Conservation (phyloP, 1,139 yeast genomes). For the Sporopachydermia cereana region DNA sequence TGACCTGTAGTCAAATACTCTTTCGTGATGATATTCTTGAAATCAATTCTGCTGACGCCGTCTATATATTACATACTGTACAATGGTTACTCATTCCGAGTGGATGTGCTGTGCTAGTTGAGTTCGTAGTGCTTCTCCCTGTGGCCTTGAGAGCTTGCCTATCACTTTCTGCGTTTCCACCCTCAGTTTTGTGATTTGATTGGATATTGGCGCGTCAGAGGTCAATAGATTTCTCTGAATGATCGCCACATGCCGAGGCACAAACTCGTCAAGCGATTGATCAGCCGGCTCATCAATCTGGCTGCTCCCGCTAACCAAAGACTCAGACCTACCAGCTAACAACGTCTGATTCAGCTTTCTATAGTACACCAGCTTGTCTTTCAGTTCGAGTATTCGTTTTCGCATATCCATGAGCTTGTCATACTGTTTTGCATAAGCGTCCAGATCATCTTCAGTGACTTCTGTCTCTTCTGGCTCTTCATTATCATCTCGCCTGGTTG, state of each 20-base stretch:
- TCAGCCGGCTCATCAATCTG: background rate
- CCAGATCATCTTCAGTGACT: constrained; percentile 6
- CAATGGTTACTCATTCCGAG: too few relatives aligned
- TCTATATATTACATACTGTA: too few relatives aligned
- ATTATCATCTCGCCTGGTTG: background rate
- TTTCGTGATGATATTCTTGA: too few relatives aligned
- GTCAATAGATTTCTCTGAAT: background rate
- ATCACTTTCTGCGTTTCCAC: constrained; percentile 4
- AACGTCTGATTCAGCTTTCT: background rate
- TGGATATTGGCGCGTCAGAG: background rate
- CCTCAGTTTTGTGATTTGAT: background rate
- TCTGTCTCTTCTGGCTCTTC: constrained; percentile 7
- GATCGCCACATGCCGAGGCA: background rate
- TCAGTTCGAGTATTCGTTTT: background rate
- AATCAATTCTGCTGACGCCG: too few relatives aligned
- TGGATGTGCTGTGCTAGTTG: constrained; percentile 10
- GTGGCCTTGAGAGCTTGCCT: background rate
- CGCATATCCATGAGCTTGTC: background rate
- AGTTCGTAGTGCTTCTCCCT: background rate
- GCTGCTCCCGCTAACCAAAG: background rate
- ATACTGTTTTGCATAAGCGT: constrained; percentile 7
- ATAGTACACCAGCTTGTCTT: constrained; percentile 3
- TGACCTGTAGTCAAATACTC: too few relatives aligned
- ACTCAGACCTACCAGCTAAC: background rate
- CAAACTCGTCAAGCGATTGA: background rate